A percentile compares a stretch with the other conserved stretches of the same genome.
Evolutionary conservation across 257 asterid genomes (phyloP).

Genomic region (Leonotis leonurus): DNA sequence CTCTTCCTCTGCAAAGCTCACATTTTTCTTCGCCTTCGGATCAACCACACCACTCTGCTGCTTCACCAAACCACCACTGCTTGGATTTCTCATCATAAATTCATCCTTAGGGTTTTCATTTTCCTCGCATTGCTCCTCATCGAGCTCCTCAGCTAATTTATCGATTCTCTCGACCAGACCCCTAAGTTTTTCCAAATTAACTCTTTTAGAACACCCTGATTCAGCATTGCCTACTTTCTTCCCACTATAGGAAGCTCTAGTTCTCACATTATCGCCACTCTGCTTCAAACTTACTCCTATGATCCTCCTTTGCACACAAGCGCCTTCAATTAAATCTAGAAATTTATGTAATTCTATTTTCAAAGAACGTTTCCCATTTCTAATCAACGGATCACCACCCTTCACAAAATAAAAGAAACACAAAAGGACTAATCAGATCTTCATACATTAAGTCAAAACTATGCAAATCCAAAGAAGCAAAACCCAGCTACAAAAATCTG

Average conservation of each 20-base stretch:
- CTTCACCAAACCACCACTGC: conserved; percentile 22
- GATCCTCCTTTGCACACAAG: conserved; percentile 22
- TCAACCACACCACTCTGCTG: conserved; percentile 18
- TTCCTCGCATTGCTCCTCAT: conserved; percentile 33
- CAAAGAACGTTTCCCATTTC: conserved; percentile 60
- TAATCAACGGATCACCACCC: conserved; percentile 83
- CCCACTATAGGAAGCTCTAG: conserved; percentile 22
- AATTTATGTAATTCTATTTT: conserved; percentile 45
- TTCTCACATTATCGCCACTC: conserved; percentile 20
- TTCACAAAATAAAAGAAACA: too few relatives aligned
- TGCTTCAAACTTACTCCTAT: conserved; percentile 30
- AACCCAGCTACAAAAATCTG: too few relatives aligned
- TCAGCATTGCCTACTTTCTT: conserved; percentile 13
- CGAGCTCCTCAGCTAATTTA: conserved; percentile 39
- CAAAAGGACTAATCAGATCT: conserved; percentile 3
- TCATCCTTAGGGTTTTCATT: conserved; percentile 19
- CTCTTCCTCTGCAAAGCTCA: conserved; percentile 54
- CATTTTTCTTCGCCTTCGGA: conserved; percentile 51
- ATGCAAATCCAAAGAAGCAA: neutral
- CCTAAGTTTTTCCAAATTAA: conserved; percentile 24
- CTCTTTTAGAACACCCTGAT: conserved; percentile 18
- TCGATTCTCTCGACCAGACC: conserved; percentile 42
- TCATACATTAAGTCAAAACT: neutral
- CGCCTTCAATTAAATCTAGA: conserved; percentile 47
- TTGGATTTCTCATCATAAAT: conserved; percentile 3